Base-by-base conservation (phyloP, 345 rosid genomes). In the Odontarrhena argentea region DNA sequence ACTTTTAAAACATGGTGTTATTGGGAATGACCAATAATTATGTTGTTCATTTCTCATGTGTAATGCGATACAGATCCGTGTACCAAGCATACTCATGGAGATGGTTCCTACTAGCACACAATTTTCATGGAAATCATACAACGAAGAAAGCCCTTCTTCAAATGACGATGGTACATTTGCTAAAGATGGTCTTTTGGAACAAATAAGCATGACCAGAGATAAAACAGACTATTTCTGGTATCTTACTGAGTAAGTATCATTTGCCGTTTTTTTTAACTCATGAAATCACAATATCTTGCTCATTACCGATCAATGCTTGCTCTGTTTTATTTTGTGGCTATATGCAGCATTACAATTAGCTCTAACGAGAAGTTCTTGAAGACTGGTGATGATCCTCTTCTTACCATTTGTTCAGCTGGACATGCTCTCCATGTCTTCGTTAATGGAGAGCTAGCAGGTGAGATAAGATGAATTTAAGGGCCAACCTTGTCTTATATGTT, bases 211-310 rank as follows among this genome's bases (percentile, higher is more conserved):
- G 55, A 91, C 99, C 14, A 67, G 85, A 74, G 97, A 94, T 66
- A 28, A 57, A n/a, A 68, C 99, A 13, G 99, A 94, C 73, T 94
- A 94, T 63, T 74, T 94, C 77, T 94, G 99, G 99, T 94, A 87
- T 78, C 81, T 84, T 79, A 87, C 97, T 57, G 91, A 87, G 99
- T 94, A 45, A 86, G 97, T 82, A 25, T 32, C 3, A 45, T 2
- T 35, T 32, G 7, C 26, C 54, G 42, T 14, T 9, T 6, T 50
- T 50, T 43, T 7, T 85, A 86, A 40, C 83, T 85, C 75, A 38
- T 87, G 70, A 95, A 81, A 72, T 95, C 89, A 38, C 74, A 87
- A 60, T 95, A 85, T 73, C 71, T 15, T 42, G 62, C 84, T n/a
- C 85, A 86, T 74, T 80, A 84, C 87, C 92, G 87, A 89, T 83